These are phyloP conservation scores for Eudorina sp. DNA, from an alignment of 139 green algal species.

Conservation along the genomic window DNA sequence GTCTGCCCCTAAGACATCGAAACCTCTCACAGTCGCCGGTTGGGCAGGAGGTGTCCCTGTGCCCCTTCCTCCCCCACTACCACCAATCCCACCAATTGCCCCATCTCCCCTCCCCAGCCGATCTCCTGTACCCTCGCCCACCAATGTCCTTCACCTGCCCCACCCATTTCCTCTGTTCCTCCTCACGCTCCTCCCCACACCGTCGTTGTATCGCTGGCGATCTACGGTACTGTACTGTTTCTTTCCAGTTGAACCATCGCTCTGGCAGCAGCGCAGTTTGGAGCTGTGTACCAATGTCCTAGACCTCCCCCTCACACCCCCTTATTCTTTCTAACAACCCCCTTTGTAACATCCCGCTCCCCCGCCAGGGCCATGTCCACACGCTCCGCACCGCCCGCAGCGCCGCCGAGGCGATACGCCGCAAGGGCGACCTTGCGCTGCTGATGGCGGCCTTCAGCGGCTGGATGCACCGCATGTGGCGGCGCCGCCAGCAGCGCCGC, in stretches of 20 bases:
- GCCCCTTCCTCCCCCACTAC: too few relatives aligned
- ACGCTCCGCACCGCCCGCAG: neutral
- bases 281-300: too few relatives aligned
- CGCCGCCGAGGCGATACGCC: too few relatives aligned
- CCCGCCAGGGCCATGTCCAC: neutral
- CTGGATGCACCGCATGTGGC: neutral
- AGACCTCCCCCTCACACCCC: neutral
- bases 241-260: too few relatives aligned
- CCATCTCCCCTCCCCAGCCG: too few relatives aligned
- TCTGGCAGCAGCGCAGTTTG: too few relatives aligned
- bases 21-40: too few relatives aligned
- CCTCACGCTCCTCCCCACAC: neutral
- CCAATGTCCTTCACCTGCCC: too few relatives aligned
- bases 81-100: too few relatives aligned
- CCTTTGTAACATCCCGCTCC: neutral
- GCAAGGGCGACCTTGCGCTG: neutral
- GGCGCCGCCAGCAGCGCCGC: neutral
- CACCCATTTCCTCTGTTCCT: neutral
- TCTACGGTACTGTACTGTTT: too few relatives aligned
- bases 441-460: neutral
- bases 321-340: neutral
- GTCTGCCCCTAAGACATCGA: too few relatives aligned
- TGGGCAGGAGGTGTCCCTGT: too few relatives aligned
- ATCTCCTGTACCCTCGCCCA: neutral
- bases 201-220: neutral